Evolutionary conservation across 1,139 yeast genomes (phyloP).

Genomic region (Meyerozyma sp.): DNA sequence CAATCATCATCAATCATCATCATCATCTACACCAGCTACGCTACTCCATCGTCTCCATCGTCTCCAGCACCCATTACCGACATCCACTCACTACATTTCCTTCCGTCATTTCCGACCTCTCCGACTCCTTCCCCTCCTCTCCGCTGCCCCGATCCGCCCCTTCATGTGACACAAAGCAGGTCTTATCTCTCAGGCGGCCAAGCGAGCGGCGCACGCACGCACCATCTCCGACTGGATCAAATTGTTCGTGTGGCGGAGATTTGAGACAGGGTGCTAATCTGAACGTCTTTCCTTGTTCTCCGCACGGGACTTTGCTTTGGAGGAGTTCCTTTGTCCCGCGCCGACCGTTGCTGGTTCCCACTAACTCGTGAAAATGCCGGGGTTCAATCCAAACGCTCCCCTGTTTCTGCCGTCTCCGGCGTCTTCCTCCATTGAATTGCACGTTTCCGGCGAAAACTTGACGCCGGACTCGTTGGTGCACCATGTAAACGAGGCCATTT

Average conservation of each 20-base stretch:
- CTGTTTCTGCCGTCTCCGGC: not conserved
- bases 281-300: not conserved
- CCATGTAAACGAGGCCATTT: not conserved
- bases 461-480: not conserved
- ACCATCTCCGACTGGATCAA: not conserved
- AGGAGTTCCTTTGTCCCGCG: not conserved
- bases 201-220: constrained; percentile 2
- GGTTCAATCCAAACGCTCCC: not conserved
- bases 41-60: too few relatives aligned
- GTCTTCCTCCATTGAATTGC: not conserved
- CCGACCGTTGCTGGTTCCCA: too few relatives aligned
- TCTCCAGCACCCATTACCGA: too few relatives aligned
- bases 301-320: not conserved
- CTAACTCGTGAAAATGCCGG: not conserved
- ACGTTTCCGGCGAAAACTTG: not conserved
- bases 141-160: not conserved
- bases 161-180: not conserved
- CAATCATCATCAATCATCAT: too few relatives aligned
- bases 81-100: too few relatives aligned
- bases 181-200: not conserved
- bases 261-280: not conserved
- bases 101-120: too few relatives aligned
- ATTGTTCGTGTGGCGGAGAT: not conserved
- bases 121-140: not conserved
- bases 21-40: too few relatives aligned